Conservation (phyloP, 2,329 filamentous ascomycete species). For the Ceratocystis ficicola region DNA sequence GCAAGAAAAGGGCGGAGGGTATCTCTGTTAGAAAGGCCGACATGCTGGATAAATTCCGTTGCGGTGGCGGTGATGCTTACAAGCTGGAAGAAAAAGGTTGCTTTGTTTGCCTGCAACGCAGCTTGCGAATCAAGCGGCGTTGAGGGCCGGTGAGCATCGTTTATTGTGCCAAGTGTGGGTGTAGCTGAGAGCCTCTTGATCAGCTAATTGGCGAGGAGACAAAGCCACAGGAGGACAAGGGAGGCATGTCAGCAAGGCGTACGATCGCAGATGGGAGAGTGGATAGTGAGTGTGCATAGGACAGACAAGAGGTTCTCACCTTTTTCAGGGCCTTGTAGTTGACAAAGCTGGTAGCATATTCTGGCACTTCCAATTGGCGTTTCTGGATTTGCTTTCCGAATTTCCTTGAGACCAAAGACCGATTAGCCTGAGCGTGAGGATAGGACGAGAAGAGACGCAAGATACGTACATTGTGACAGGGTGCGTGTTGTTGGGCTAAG, state of each 20-base stretch:
- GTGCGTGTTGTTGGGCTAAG: neutral
- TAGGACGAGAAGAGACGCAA: neutral
- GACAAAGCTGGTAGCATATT: conserved; percentile 98
- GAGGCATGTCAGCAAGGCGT: neutral
- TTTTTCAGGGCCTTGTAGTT: conserved; percentile 99
- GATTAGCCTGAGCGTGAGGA: neutral
- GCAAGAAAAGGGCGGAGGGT: conserved; percentile 30
- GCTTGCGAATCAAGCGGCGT: conserved; percentile 62
- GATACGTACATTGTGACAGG: conserved; percentile 2
- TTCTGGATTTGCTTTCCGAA: conserved; percentile 99
- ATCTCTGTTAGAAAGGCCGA: conserved; percentile 36
- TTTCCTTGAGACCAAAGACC: conserved; percentile 53
- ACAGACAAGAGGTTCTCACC: conserved; percentile 41
- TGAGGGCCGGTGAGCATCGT: conserved; percentile 42
- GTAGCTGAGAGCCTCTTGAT: conserved; percentile 97
- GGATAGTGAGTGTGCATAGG: neutral
- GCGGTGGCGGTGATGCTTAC: conserved; percentile 47
- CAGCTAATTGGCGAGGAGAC: conserved; percentile 46
- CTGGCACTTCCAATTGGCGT: conserved; percentile 94
- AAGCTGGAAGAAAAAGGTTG: conserved; percentile 95
- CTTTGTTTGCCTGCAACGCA: conserved; percentile 89
- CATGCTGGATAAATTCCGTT: conserved; percentile 95
- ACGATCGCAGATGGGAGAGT: no score
- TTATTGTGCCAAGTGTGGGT: conserved; percentile 67
- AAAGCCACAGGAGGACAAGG: neutral